Base-by-base conservation (phyloP, 2,329 filamentous ascomycete genomes). In the Fusarium domesticum region DNA sequence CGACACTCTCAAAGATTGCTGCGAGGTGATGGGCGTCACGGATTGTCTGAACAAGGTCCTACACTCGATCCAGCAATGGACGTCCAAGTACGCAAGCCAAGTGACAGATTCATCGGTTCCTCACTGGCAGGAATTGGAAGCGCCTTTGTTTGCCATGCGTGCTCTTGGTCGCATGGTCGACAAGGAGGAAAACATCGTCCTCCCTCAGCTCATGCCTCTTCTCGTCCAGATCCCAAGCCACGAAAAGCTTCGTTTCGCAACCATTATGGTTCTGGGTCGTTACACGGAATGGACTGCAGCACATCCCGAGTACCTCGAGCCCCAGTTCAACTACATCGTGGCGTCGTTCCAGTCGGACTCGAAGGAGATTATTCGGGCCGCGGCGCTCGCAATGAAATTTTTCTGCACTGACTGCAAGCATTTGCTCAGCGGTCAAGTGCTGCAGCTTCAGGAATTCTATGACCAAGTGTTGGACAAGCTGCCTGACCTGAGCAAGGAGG, bases 251-350 rank as follows among this genome's bases (percentile, higher is more conserved):
- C 89, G 91, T 6, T 98, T 98, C 69, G 92, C 95, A 51, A 92
- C 92, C 6, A 96, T 97, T 61, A 96, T 98, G 90, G 91, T 95
- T 3, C 79, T 98, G 17, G 93, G 90, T 30, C 81, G 93, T 50
- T 98, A 98, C 64, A 98, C 95, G 0, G 92, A 97, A 67, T 98
- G 93, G 93, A 98, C 95, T 1, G 83, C 93, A 5, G 84, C 89
- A 37, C 93, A 98, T 61, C 89, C 92, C 0, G 89, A 96, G 46
- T 95, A 92, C 35, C 76, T 98, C 7, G 87, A 96, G 66, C 79
- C 88, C 7, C 93, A 98, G 67, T 87, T 98, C 63, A 90, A 89
- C 60, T 98, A 95, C 69, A 95, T 98, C 60, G 91, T 96, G 54
- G 87, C 85, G 5, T 93, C 91, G 0, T 98, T 98, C 70, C 80